phyloP scores from a whole-genome alignment of 306 rosid species.

The Lablab purpureus region DNA sequence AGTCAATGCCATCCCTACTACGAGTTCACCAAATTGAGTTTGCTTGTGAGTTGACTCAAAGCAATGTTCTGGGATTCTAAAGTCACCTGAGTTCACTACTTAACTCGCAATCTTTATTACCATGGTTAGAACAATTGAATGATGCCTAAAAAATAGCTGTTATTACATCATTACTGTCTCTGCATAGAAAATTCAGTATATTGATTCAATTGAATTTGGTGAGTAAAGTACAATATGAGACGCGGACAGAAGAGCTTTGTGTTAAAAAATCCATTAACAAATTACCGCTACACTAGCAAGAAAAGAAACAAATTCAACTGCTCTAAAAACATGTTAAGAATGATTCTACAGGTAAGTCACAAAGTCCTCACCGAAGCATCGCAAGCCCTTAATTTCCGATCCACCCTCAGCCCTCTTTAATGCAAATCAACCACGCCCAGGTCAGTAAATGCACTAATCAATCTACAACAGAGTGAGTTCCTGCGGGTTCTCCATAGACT shows the following conservation, averaged over 20 bases:
- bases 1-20: too few relatives aligned
- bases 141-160: neutral
- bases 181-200: conserved; percentile 36
- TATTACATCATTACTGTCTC: conserved; percentile 3
- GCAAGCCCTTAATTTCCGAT: conserved; percentile 44
- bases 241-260: conserved; percentile 26
- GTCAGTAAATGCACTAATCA: conserved; percentile 41
- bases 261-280: conserved; percentile 36
- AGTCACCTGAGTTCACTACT: too few relatives aligned
- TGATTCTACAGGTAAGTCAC: conserved; percentile 57
- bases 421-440: neutral
- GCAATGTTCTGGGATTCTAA: too few relatives aligned
- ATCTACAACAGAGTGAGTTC: conserved; percentile 85
- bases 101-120: too few relatives aligned
- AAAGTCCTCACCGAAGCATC: conserved; percentile 55
- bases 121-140: neutral
- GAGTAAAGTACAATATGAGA: conserved; percentile 41
- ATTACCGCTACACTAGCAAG: conserved; percentile 40
- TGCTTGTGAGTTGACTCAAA: too few relatives aligned
- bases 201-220: conserved; percentile 46
- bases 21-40: too few relatives aligned
- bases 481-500: conserved; percentile 80
- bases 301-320: conserved; percentile 48
- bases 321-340: conserved; percentile 50
- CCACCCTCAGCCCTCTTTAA: conserved; percentile 21